Percentiles rank a stretch among this genome's conserved stretches.
Evolutionary conservation across 73 alveolate species (phyloP).

Genomic region (Paramecium caudatum): DNA sequence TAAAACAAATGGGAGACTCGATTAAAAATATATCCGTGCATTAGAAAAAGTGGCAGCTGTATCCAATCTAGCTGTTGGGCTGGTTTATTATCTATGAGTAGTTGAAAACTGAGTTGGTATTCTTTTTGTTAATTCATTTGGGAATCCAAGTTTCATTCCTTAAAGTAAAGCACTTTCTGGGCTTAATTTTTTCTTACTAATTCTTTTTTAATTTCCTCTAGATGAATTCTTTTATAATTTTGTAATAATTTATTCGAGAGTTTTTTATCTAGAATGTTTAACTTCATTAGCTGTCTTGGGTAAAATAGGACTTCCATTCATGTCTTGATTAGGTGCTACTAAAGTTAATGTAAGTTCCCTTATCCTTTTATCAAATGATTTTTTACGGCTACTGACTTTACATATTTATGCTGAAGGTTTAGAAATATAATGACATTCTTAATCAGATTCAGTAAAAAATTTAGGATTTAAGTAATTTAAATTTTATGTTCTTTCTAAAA

Average conservation of each 20-base stretch:
- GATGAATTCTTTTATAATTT: background rate
- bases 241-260: background rate
- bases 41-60: background rate
- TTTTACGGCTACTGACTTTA: background rate
- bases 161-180: too few relatives aligned
- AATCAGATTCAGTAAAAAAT: background rate
- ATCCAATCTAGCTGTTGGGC: background rate
- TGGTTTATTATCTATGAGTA: slow-evolving; percentile 6
- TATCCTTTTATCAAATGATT: background rate
- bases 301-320: slow-evolving; percentile 9
- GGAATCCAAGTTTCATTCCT: background rate
- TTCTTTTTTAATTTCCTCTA: background rate
- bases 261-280: slow-evolving; percentile 9
- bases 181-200: too few relatives aligned
- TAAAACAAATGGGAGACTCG: slow-evolving; percentile 16
- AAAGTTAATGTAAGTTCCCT: slow-evolving; percentile 59
- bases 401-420: background rate
- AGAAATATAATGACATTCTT: background rate
- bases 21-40: slow-evolving; percentile 10
- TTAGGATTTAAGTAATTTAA: slow-evolving; percentile 40
- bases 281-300: background rate
- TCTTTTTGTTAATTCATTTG: background rate
- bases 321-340: background rate
- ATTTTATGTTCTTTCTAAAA: background rate
- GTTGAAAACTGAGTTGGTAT: slow-evolving; percentile 54